Evolutionary conservation across 2,329 filamentous ascomycete species (phyloP), one percentile per base, ranked within the genome.

Genomic region (Lasiodiplodia sp.): DNA sequence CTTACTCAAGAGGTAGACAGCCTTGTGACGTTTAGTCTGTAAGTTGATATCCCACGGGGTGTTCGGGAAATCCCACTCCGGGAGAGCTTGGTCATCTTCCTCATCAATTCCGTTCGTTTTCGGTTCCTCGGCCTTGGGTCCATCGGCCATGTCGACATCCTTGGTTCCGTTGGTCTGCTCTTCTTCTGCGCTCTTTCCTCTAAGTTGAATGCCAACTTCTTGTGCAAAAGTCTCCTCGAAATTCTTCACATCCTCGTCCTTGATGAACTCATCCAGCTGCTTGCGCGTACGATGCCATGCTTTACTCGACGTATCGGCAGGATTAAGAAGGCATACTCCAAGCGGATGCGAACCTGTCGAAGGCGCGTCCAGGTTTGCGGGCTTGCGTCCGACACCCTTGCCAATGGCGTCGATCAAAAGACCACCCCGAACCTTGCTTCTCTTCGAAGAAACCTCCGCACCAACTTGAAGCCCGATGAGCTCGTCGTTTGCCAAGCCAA

Each of bases 371-470:
- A 58, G 25, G 4, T 31, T 66, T 28, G 34, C 38, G 21, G 68
- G 21, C 37, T 66, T 66, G 49, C 47, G 68, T 18, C 63, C 69
- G 63, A 87, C 81, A 2, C 90, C 91, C 69, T 89, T 89, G 1
- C 91, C 90, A 66, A 94, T 87, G 0, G 91, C 91, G 75, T 94
- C 91, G 40, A 92, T 90, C 31, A 94, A 81, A 8, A 92, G 82
- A 10, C 90, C 89, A 64, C 77, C 78, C 49, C 77, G 72, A 4
- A 73, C 72, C 71, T 76, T 80, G n/a, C 73, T 71, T 31, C 79
- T 76, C 70, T 82, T 83, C 7, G 76, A 75, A 7, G 75, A 72
- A 6, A 74, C 68, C 8, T 73, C 74, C 8, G 67, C 49, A 49
- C 74, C 75, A 18, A 84, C 73, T 66, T 93, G 91, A 64, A 94